phyloP scores from a whole-genome alignment of 164 flowering plant genomes.

The Nymphaea thermarum region DNA sequence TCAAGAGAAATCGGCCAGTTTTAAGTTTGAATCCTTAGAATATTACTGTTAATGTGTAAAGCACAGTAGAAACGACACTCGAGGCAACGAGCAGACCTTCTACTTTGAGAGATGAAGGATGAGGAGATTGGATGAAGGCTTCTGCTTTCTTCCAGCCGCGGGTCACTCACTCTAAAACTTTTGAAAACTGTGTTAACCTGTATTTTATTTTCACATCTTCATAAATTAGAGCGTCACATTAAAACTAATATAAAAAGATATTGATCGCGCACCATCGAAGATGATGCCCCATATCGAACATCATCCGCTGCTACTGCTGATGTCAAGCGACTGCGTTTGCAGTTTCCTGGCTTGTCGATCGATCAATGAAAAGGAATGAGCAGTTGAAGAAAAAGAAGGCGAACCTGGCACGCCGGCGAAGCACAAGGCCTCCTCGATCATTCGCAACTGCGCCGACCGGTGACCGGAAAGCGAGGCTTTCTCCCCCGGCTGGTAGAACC shows the following conservation, averaged over 20 bases:
- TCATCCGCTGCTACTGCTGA: neutral
- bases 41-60: too few relatives aligned
- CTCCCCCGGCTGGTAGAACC: slow-evolving; percentile 50
- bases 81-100: too few relatives aligned
- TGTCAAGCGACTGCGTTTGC: too few relatives aligned
- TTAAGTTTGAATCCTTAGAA: too few relatives aligned
- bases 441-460: slow-evolving; percentile 78
- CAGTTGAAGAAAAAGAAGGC: neutral
- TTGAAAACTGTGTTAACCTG: neutral
- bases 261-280: too few relatives aligned
- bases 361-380: neutral
- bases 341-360: too few relatives aligned
- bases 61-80: too few relatives aligned
- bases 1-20: too few relatives aligned
- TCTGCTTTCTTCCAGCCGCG: too few relatives aligned
- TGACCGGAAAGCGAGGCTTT: slow-evolving; percentile 44
- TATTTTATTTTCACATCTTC: neutral
- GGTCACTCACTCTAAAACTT: neutral
- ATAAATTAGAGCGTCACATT: neutral
- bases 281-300: neutral
- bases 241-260: neutral
- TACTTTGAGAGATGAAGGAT: too few relatives aligned
- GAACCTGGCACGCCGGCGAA: slow-evolving; percentile 60
- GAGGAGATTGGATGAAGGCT: too few relatives aligned
- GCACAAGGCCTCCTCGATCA: slow-evolving; percentile 77